Percentiles rank a stretch among this genome's conserved stretches.
Evolutionary conservation across 768 basidiomycete genomes (phyloP).

Genomic region (Rhodosporidiobolus odoratus): DNA sequence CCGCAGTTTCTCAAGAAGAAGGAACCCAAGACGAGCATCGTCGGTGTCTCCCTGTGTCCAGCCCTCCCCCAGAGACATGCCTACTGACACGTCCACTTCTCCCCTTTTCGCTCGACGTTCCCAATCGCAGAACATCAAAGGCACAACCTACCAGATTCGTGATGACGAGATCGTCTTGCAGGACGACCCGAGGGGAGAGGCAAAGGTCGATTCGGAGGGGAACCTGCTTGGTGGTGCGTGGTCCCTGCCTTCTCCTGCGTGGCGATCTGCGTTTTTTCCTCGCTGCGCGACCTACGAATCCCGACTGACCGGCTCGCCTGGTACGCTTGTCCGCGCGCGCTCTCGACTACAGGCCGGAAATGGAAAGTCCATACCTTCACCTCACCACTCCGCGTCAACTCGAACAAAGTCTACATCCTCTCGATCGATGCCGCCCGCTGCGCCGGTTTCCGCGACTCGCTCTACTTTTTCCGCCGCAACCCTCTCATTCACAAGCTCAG

Average conservation of each 20-base stretch:
- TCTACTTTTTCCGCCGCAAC: conserved; percentile 96
- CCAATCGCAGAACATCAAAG: conserved; percentile 53
- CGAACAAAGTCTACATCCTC: conserved; percentile 81
- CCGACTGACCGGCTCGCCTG: background rate
- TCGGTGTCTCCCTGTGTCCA: background rate
- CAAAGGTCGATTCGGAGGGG: conserved; percentile 82
- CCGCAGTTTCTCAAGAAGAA: conserved; percentile 45
- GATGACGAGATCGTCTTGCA: conserved; percentile 83
- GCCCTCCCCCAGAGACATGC: background rate
- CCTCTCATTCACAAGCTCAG: conserved; percentile 83
- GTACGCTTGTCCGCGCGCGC: background rate
- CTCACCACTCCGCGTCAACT: conserved; percentile 70
- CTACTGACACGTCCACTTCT: background rate
- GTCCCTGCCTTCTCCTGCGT: no score
- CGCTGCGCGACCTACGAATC: background rate
- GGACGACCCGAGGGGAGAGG: conserved; percentile 77
- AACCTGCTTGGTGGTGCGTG: conserved; percentile 72
- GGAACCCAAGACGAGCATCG: conserved; percentile 41
- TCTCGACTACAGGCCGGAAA: conserved; percentile 58
- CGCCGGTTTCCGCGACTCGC: conserved; percentile 90
- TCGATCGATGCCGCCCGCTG: conserved; percentile 96
- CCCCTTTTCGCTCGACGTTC: conserved; percentile 18
- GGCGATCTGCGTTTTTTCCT: conserved; percentile 3
- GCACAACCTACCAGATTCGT: conserved; percentile 68
- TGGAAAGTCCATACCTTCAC: conserved; percentile 86